These are phyloP conservation scores for Apiotrichum veenhuisii DNA, from an alignment of 1,284 basidiomycete genomes.

Conservation along the genomic window DNA sequence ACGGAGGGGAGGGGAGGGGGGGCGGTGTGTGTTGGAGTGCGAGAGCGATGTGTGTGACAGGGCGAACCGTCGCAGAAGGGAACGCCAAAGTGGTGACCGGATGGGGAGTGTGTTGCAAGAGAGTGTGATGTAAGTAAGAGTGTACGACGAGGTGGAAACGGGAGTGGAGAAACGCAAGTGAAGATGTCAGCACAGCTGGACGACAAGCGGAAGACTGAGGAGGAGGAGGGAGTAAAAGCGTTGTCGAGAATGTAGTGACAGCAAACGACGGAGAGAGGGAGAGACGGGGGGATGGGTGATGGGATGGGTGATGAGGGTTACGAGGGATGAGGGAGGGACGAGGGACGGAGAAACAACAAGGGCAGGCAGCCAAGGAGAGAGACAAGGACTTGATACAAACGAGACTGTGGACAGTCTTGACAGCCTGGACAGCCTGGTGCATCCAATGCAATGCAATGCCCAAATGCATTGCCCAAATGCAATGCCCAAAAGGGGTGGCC, in stretches of 20 bases:
- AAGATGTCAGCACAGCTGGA: not conserved
- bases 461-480: too few relatives aligned
- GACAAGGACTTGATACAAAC: too few relatives aligned
- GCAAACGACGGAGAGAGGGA: not conserved
- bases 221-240: not conserved
- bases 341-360: too few relatives aligned
- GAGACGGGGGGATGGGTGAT: not conserved
- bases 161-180: not conserved
- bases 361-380: too few relatives aligned
- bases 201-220: too few relatives aligned
- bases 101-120: not conserved
- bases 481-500: too few relatives aligned
- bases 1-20: not conserved
- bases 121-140: not conserved
- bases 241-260: not conserved
- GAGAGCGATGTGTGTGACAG: not conserved
- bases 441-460: too few relatives aligned
- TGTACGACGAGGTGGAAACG: not conserved
- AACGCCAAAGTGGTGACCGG: not conserved
- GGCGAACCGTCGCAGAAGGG: not conserved
- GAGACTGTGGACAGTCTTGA: too few relatives aligned
- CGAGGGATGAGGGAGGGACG: too few relatives aligned
- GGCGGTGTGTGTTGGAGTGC: not conserved
- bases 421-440: too few relatives aligned
- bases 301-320: too few relatives aligned